phyloP scores from a whole-genome alignment of 768 basidiomycete genomes.

The Cystofilobasidium capitatum region DNA sequence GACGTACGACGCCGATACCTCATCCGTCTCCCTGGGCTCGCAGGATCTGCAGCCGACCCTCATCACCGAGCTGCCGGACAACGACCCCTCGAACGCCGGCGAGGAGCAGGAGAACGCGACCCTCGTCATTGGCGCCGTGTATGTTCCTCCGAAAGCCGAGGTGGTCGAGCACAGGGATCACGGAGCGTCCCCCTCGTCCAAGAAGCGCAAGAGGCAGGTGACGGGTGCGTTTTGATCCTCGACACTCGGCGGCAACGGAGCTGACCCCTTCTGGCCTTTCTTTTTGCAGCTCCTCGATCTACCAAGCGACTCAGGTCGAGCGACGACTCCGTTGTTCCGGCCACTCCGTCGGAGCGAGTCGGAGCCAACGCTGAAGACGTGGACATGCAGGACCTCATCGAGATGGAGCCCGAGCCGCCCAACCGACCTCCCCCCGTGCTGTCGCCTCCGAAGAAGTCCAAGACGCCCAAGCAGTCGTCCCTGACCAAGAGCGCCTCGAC shows the following conservation, averaged over 20 bases:
- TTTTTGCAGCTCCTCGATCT: neutral
- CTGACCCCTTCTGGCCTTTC: no score
- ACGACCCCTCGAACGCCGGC: neutral
- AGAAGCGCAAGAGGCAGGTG: neutral
- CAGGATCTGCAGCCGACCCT: neutral
- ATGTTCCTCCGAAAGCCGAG: neutral
- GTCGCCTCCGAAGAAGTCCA: slow-evolving; percentile 5
- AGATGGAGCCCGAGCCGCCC: neutral
- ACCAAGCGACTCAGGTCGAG: neutral
- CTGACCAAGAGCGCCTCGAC: slow-evolving; percentile 8
- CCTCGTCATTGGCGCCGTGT: no score
- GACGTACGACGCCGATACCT: slow-evolving; percentile 16
- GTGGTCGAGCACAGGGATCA: no score
- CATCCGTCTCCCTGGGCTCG: neutral
- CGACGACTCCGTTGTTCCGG: neutral
- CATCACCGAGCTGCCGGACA: neutral
- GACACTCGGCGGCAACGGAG: no score
- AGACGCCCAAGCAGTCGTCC: neutral
- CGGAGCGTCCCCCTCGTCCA: no score
- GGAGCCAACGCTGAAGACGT: neutral
- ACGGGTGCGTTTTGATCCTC: no score
- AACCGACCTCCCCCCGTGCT: neutral
- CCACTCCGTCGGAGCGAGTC: neutral
- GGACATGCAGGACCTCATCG: slow-evolving; percentile 8
- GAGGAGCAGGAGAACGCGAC: slow-evolving; percentile 3